Evolutionary conservation across 1,139 yeast species (phyloP).

Genomic region (Saccharomyces hybrid): DNA sequence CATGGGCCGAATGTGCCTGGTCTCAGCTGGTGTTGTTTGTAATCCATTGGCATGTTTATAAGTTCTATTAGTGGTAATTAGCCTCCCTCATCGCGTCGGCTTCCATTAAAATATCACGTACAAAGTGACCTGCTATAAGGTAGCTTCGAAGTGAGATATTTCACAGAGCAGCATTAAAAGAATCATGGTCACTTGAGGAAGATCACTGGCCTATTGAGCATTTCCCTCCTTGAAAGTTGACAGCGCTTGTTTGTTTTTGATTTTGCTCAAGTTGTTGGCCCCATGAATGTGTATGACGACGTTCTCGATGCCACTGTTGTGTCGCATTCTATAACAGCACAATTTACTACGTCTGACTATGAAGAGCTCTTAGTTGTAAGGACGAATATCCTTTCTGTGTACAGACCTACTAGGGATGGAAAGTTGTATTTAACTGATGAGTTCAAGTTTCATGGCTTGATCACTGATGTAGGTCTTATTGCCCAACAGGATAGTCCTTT

Average conservation of each 20-base stretch:
- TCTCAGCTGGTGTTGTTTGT: background rate
- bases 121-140: background rate
- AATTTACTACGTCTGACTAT: conserved; percentile 46
- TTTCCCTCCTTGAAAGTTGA: background rate
- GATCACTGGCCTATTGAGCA: background rate
- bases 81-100: background rate
- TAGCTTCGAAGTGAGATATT: background rate
- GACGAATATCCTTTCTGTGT: conserved; percentile 67
- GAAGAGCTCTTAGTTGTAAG: conserved; percentile 63
- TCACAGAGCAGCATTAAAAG: background rate
- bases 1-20: background rate
- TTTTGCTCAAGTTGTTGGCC: background rate
- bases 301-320: conserved; percentile 75
- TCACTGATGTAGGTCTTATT: conserved; percentile 51
- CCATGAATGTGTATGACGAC: conserved; percentile 79
- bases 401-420: conserved; percentile 36
- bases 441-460: conserved; percentile 63
- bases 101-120: background rate
- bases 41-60: background rate
- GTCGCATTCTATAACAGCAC: conserved; percentile 52
- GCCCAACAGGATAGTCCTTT: conserved; percentile 40
- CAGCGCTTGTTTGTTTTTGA: background rate
- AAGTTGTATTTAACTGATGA: conserved; percentile 55
- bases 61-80: background rate
- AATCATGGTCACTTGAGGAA: background rate